Conservation (phyloP, 352 stramenopile genomes). For the Globisporangium sylvaticum region DNA sequence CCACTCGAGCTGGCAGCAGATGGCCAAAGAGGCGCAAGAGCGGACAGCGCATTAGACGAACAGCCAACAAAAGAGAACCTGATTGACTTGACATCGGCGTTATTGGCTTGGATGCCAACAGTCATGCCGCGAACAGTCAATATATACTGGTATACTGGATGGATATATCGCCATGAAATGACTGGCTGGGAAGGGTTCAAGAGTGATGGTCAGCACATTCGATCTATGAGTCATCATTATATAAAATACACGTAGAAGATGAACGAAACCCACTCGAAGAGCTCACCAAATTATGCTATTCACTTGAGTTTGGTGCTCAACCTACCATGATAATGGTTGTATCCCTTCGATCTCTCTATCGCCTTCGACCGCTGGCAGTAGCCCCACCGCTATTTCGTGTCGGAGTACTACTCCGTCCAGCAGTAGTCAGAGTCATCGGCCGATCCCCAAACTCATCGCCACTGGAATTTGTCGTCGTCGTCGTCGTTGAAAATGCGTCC, state of each 20-base stretch:
- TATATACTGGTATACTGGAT: no score
- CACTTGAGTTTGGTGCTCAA: not conserved
- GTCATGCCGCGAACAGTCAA: no score
- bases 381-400: not conserved
- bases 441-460: not conserved
- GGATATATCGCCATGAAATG: no score
- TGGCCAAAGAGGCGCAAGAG: slow-evolving; percentile 21
- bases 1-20: slow-evolving; percentile 21
- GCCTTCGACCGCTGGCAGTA: not conserved
- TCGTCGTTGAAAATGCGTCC: slow-evolving; percentile 28
- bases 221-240: not conserved
- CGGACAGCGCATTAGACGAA: slow-evolving; percentile 15
- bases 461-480: no score
- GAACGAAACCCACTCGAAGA: not conserved
- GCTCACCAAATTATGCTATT: not conserved
- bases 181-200: no score
- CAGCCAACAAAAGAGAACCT: not conserved
- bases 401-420: not conserved
- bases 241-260: not conserved
- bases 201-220: no score
- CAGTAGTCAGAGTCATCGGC: not conserved
- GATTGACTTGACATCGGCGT: not conserved
- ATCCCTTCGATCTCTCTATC: not conserved
- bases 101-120: no score
- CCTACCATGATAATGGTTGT: not conserved